Evolutionary conservation across 495 filamentous ascomycete genomes (phyloP).

Genomic region (Penicillium paxilli): DNA sequence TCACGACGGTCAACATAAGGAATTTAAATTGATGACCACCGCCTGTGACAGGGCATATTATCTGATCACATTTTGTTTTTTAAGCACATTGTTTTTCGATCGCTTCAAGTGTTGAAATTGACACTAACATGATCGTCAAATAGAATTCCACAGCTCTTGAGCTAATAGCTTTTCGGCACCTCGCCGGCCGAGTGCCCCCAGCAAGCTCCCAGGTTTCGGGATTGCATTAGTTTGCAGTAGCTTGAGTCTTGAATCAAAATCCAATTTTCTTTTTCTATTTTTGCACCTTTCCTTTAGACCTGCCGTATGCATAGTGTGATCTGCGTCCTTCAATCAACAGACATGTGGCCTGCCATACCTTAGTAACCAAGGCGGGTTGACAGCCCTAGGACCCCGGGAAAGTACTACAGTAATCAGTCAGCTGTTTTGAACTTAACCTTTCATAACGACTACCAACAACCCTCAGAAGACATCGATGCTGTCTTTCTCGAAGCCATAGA

Average conservation of each 20-base stretch:
- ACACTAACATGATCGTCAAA: constrained; percentile 26
- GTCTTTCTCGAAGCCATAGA: no score
- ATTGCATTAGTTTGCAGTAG: constrained; percentile 13
- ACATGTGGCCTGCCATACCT: no score
- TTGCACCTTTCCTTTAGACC: not conserved
- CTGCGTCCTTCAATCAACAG: not conserved
- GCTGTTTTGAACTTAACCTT: no score
- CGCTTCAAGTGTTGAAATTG: constrained; percentile 8
- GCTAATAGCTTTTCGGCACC: not conserved
- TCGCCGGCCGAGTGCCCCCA: not conserved
- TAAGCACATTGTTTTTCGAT: constrained; percentile 11
- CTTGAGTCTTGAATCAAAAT: constrained; percentile 6
- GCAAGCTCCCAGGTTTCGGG: not conserved
- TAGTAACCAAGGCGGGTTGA: no score
- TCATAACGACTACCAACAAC: no score
- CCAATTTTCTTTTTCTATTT: not conserved
- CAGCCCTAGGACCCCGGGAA: no score
- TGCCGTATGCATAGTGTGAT: not conserved
- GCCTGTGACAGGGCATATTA: constrained; percentile 82
- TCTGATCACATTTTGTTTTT: constrained; percentile 50
- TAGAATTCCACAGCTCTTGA: constrained; percentile 1
- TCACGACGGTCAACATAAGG: constrained; percentile 99
- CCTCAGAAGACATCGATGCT: no score
- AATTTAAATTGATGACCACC: constrained; percentile 79
- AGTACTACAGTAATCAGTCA: no score